Conservation (phyloP, 192 early-diverging fungal genomes). For the Irineochytrium annulatum region DNA sequence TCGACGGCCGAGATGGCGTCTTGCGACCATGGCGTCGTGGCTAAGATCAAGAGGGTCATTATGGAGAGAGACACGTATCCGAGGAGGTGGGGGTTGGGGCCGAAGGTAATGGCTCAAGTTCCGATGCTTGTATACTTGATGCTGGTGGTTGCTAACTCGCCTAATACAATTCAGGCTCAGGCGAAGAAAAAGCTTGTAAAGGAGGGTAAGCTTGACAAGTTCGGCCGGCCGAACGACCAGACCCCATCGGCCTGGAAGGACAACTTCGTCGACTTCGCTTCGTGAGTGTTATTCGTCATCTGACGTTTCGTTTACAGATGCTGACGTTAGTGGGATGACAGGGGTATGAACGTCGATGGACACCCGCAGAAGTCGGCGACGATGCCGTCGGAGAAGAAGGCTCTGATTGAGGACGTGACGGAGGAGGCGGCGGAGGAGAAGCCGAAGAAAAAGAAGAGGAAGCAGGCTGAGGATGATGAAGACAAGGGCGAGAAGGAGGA, state of each 20-base stretch:
- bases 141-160: too few relatives aligned
- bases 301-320: constrained; percentile 4
- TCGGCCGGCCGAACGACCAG: constrained; percentile 85
- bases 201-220: constrained; percentile 98
- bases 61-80: constrained; percentile 99
- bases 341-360: constrained; percentile 20
- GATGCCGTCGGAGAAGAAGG: constrained; percentile 1
- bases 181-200: constrained; percentile 99
- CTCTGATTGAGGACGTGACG: constrained; percentile 34
- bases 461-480: constrained; percentile 30
- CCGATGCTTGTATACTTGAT: too few relatives aligned
- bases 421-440: not conserved
- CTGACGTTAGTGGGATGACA: not conserved
- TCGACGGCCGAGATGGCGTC: constrained; percentile 96
- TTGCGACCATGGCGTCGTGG: constrained; percentile 94
- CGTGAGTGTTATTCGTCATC: constrained; percentile 23
- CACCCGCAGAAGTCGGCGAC: constrained; percentile 12
- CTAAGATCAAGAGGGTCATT: constrained; percentile 99
- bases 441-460: constrained; percentile 8
- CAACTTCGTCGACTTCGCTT: constrained; percentile 42
- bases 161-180: too few relatives aligned
- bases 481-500: constrained; percentile 31
- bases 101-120: too few relatives aligned
- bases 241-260: constrained; percentile 78
- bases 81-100: constrained; percentile 95